Percentiles rank a stretch among this genome's conserved stretches.
Evolutionary conservation across 2,329 filamentous ascomycete species (phyloP).

Genomic region (Claviceps cyperi): DNA sequence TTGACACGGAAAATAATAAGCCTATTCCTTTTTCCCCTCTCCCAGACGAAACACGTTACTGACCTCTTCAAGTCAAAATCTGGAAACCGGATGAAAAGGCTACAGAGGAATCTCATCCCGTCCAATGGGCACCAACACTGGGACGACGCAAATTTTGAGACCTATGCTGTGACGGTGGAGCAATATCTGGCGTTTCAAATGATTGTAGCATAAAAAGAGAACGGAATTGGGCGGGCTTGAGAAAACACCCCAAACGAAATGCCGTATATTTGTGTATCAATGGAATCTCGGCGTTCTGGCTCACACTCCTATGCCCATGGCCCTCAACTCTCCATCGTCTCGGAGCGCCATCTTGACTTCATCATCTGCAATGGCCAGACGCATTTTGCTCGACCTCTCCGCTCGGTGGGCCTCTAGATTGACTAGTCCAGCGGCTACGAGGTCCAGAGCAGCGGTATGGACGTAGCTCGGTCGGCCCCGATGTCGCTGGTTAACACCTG

Average conservation of each 20-base stretch:
- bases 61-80: conserved; percentile 65
- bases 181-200: background rate
- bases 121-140: conserved; percentile 81
- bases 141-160: conserved; percentile 58
- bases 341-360: conserved; percentile 79
- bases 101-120: conserved; percentile 77
- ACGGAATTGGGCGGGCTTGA: background rate
- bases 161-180: too few species aligned
- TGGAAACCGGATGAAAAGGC: conserved; percentile 92
- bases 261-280: conserved; percentile 13
- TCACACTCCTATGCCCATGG: conserved; percentile 48
- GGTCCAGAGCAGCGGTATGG: conserved; percentile 60
- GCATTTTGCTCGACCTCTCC: conserved; percentile 75
- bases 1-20: too few species aligned
- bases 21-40: background rate
- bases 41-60: conserved; percentile 12
- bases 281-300: too few species aligned
- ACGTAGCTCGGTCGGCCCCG: conserved; percentile 28
- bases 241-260: conserved; percentile 4
- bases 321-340: conserved; percentile 76
- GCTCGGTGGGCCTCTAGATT: conserved; percentile 68
- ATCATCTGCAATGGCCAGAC: conserved; percentile 76
- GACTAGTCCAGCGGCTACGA: conserved; percentile 78
- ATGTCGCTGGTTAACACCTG: conserved; percentile 14
- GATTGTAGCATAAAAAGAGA: background rate